These are phyloP conservation scores for Gossypium davidsonii DNA, from an alignment of 441 rosid species.

Conservation along the genomic window DNA sequence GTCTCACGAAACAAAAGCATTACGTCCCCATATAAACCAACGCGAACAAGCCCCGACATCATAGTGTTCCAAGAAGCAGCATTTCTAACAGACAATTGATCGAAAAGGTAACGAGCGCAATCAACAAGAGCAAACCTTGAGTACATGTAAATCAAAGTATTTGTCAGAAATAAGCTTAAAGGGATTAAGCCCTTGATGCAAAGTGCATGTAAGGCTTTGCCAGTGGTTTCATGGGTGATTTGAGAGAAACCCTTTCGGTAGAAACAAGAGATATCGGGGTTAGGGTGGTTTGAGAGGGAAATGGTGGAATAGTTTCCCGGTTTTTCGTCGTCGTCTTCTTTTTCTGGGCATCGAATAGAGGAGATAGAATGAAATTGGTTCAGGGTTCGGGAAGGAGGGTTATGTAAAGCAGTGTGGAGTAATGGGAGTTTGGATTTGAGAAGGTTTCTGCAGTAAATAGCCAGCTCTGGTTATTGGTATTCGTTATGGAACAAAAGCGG, in stretches of 20 bases:
- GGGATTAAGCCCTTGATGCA: constrained; percentile 47
- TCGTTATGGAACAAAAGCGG: background rate
- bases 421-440: constrained; percentile 22
- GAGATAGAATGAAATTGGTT: constrained; percentile 28
- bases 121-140: constrained; percentile 40
- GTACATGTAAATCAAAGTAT: constrained; percentile 59
- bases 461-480: constrained; percentile 33
- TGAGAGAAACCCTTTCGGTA: constrained; percentile 73
- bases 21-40: constrained; percentile 39
- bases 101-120: constrained; percentile 62
- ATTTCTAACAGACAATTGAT: constrained; percentile 52
- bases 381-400: constrained; percentile 18
- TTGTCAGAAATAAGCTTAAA: constrained; percentile 37
- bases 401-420: background rate
- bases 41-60: constrained; percentile 63
- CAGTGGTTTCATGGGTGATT: constrained; percentile 41
- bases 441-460: constrained; percentile 30
- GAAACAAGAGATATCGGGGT: constrained; percentile 59
- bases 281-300: constrained; percentile 54
- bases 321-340: background rate
- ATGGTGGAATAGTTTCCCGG: constrained; percentile 17
- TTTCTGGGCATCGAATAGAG: constrained; percentile 27
- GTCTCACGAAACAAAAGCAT: constrained; percentile 38
- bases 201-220: constrained; percentile 70
- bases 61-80: constrained; percentile 77